phyloP scores from a whole-genome alignment of 2,329 filamentous ascomycete species.

The Paraphaeosphaeria minitans region DNA sequence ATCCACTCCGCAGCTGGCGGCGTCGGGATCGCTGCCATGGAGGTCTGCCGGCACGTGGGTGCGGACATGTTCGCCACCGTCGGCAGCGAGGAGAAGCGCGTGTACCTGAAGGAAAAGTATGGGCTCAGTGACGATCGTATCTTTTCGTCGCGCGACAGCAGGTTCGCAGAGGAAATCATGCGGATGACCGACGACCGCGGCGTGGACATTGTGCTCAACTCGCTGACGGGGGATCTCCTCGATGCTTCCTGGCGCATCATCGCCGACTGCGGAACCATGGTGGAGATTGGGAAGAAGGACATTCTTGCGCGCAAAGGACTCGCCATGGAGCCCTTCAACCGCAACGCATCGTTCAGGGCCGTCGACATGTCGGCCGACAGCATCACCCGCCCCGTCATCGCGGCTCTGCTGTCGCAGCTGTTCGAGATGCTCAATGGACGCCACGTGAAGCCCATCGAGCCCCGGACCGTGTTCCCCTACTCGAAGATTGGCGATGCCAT shows the following conservation, averaged over 20 bases:
- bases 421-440: constrained; percentile 14
- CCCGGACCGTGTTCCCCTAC: constrained; percentile 28
- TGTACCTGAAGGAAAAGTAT: constrained; percentile 27
- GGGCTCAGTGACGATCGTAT: constrained; percentile 33
- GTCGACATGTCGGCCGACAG: constrained; percentile 10
- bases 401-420: background rate
- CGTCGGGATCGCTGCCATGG: constrained; percentile 25
- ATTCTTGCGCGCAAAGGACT: constrained; percentile 17
- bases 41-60: constrained; percentile 14
- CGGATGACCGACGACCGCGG: constrained; percentile 12
- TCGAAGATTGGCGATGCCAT: constrained; percentile 24
- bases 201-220: constrained; percentile 38
- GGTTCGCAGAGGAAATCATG: constrained; percentile 24
- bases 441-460: constrained; percentile 37
- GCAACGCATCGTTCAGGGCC: constrained; percentile 6
- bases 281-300: constrained; percentile 24
- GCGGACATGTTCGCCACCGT: constrained; percentile 23
- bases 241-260: constrained; percentile 52
- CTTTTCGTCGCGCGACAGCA: constrained; percentile 29
- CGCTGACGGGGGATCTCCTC: constrained; percentile 28
- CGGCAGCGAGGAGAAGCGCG: constrained; percentile 33
- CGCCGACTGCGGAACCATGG: constrained; percentile 29
- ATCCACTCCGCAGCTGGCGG: constrained; percentile 30
- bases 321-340: constrained; percentile 21
- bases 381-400: no score